Percentiles rank a stretch among this genome's conserved stretches.
These are phyloP conservation scores for Arabidopsis lyrata DNA, from an alignment of 441 rosid genomes.

Conservation along the genomic window DNA sequence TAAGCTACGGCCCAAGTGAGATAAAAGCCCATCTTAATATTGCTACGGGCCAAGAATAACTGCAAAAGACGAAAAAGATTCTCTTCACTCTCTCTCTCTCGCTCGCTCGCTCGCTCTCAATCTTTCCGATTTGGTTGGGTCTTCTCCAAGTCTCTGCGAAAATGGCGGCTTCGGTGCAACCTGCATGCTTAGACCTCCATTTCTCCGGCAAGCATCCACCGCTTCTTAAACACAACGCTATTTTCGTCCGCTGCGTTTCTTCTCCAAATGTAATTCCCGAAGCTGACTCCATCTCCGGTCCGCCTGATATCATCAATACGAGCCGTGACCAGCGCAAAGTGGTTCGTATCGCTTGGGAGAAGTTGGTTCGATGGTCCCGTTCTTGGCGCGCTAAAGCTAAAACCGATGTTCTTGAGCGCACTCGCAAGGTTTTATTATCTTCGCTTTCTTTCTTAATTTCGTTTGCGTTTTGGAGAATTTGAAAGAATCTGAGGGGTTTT, in stretches of 20 bases:
- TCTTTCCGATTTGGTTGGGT: slow-evolving; percentile 39
- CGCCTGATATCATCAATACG: slow-evolving; percentile 40
- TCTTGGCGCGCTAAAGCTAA: slow-evolving; percentile 79
- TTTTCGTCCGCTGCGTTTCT: slow-evolving; percentile 37
- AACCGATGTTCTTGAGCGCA: slow-evolving; percentile 76
- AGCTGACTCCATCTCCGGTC: slow-evolving; percentile 33
- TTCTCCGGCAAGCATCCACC: slow-evolving; percentile 38
- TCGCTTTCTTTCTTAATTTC: not conserved
- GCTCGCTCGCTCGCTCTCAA: slow-evolving; percentile 4
- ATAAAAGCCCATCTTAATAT: slow-evolving; percentile 11
- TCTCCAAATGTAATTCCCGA: slow-evolving; percentile 33
- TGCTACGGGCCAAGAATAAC: slow-evolving; percentile 26
- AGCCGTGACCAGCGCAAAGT: slow-evolving; percentile 67
- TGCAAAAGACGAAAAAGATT: not conserved
- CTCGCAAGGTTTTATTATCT: slow-evolving; percentile 65
- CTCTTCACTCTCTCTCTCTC: slow-evolving; percentile 25
- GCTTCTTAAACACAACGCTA: slow-evolving; percentile 32
- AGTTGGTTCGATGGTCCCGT: slow-evolving; percentile 89
- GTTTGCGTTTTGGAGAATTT: not conserved
- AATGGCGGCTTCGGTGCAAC: slow-evolving; percentile 48
- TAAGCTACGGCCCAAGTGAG: not conserved
- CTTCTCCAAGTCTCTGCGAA: slow-evolving; percentile 39
- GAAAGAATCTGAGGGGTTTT: slow-evolving; percentile 4
- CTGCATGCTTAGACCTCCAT: slow-evolving; percentile 47
- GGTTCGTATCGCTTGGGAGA: slow-evolving; percentile 89